Conservation (phyloP, 371 early-diverging fungal species). For the Mucor plumbeus region DNA sequence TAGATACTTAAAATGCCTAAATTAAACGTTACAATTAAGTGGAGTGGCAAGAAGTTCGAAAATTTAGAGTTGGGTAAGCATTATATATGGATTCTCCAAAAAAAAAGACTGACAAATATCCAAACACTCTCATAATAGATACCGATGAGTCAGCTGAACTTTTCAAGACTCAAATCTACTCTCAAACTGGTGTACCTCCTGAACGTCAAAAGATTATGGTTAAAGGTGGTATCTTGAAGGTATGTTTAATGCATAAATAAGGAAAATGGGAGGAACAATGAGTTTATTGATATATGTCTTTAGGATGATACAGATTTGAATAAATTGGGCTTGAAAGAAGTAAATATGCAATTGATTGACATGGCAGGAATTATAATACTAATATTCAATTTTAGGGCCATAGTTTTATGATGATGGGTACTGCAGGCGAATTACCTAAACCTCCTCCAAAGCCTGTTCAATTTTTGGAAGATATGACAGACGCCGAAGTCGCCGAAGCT, state of each 20-base stretch:
- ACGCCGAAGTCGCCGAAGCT: constrained; percentile 83
- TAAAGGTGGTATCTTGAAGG: constrained; percentile 95
- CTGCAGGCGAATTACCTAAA: constrained; percentile 87
- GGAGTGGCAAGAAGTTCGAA: constrained; percentile 90
- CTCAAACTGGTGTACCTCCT: constrained; percentile 92
- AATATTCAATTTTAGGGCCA: constrained; percentile 50
- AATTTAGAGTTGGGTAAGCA: constrained; percentile 69
- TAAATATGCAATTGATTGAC: constrained; percentile 28
- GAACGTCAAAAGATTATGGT: constrained; percentile 93
- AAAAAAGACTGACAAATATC: not conserved
- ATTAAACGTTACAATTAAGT: constrained; percentile 83
- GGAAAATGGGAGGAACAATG: not conserved
- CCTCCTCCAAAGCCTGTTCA: constrained; percentile 69
- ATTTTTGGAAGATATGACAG: constrained; percentile 94
- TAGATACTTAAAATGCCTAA: constrained; percentile 38
- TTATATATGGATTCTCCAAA: not conserved
- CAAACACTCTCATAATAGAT: constrained; percentile 40
- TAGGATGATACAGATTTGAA: constrained; percentile 80
- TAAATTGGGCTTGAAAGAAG: constrained; percentile 69
- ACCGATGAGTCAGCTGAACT: constrained; percentile 76
- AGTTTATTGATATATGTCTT: not conserved
- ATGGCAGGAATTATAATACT: not conserved
- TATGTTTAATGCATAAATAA: constrained; percentile 27
- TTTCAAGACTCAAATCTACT: constrained; percentile 91
- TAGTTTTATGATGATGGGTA: constrained; percentile 93